phyloP scores from a whole-genome alignment of 352 stramenopile species.

The Globisporangium uncinulatum region DNA sequence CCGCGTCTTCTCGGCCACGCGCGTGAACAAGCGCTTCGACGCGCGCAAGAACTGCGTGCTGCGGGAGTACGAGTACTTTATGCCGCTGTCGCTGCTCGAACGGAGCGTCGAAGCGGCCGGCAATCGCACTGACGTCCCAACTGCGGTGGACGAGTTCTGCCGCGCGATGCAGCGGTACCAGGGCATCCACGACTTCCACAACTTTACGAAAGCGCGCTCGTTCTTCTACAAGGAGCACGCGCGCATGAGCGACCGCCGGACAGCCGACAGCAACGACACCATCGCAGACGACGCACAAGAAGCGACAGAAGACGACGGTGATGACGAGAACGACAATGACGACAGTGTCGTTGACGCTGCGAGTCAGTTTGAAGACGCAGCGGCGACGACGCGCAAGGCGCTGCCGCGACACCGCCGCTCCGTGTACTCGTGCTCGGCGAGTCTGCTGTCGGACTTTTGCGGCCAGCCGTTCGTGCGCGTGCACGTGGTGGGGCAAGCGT shows the following conservation, averaged over 20 bases:
- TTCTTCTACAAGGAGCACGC: slow-evolving; percentile 74
- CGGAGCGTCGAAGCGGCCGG: slow-evolving; percentile 25
- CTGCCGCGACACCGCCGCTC: slow-evolving; percentile 64
- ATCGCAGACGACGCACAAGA: slow-evolving; percentile 12
- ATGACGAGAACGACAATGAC: slow-evolving; percentile 10
- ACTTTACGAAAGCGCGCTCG: slow-evolving; percentile 82
- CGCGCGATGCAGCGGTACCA: slow-evolving; percentile 57
- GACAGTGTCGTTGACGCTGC: slow-evolving; percentile 9
- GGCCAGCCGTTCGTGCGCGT: slow-evolving; percentile 66
- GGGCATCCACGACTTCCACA: slow-evolving; percentile 89
- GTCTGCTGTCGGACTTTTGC: slow-evolving; percentile 49
- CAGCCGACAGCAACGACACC: slow-evolving; percentile 8
- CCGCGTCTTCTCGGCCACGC: slow-evolving; percentile 83
- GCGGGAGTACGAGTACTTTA: slow-evolving; percentile 90
- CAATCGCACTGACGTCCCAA: slow-evolving; percentile 27
- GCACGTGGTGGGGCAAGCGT: slow-evolving; percentile 76
- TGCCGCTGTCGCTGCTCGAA: slow-evolving; percentile 76
- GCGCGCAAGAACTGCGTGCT: slow-evolving; percentile 83
- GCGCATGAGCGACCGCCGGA: slow-evolving; percentile 20
- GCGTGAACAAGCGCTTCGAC: slow-evolving; percentile 89
- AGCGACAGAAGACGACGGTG: slow-evolving; percentile 13
- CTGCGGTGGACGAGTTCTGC: slow-evolving; percentile 41
- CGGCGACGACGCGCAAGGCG: slow-evolving; percentile 40
- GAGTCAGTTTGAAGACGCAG: slow-evolving; percentile 37
- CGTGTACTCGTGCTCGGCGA: slow-evolving; percentile 73